Conservation (phyloP, 2,329 filamentous ascomycete species). For the Sodiomyces alkalinus region DNA sequence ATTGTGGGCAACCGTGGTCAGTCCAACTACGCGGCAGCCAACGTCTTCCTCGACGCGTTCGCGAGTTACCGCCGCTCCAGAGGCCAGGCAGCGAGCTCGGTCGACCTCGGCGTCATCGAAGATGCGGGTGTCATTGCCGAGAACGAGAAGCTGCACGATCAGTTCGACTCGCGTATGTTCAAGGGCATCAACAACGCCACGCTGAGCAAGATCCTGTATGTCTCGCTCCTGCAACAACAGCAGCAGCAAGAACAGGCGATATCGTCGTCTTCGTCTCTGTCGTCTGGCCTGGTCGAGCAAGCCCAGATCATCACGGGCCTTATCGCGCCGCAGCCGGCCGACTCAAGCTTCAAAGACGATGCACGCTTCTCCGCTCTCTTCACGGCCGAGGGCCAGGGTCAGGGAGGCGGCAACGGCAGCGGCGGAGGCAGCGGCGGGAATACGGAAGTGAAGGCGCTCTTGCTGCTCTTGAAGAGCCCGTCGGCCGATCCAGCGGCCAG, state of each 20-base stretch:
- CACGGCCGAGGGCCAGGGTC: neutral
- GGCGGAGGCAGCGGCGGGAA: neutral
- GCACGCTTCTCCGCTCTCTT: neutral
- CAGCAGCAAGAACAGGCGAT: neutral
- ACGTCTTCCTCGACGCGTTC: constrained; percentile 17
- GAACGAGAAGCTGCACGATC: constrained; percentile 16
- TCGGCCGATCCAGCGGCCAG: constrained; percentile 6
- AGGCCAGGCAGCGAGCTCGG: neutral
- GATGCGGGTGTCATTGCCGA: constrained; percentile 10
- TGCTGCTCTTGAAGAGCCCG: neutral
- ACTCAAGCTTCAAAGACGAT: neutral
- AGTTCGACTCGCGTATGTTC: constrained; percentile 1
- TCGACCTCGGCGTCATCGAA: constrained; percentile 3
- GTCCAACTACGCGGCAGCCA: constrained; percentile 19
- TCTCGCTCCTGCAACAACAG: neutral
- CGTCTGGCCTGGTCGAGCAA: neutral
- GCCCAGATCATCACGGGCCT: neutral
- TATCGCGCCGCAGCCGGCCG: neutral
- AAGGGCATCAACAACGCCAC: neutral
- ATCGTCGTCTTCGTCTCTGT: too few species aligned
- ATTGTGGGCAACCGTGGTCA: constrained; percentile 16
- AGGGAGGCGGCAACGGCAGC: neutral
- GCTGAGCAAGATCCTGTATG: neutral
- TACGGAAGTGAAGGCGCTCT: neutral
- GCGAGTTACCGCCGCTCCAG: constrained; percentile 8